Conservation (phyloP, 306 rosid genomes). For the Vicia sativa region DNA sequence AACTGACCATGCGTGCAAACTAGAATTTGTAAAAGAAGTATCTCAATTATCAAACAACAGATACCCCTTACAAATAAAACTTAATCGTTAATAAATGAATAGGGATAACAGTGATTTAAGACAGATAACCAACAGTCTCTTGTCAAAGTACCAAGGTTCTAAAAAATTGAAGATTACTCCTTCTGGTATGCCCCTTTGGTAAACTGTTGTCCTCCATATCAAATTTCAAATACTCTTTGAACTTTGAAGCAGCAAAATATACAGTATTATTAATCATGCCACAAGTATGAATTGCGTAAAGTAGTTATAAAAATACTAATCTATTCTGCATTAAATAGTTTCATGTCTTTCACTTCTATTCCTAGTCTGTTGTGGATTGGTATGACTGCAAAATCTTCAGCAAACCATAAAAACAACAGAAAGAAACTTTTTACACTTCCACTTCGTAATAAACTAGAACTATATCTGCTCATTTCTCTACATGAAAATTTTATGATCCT, state of each 20-base stretch:
- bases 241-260: constrained; percentile 11
- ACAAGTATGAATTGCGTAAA: background rate
- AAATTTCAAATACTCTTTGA: constrained; percentile 21
- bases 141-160: background rate
- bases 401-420: background rate
- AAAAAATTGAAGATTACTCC: background rate
- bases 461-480: background rate
- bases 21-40: constrained; percentile 19
- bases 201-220: constrained; percentile 1
- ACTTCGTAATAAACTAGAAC: background rate
- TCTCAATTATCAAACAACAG: constrained; percentile 9
- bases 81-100: constrained; percentile 13
- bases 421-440: background rate
- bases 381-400: constrained; percentile 11
- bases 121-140: constrained; percentile 4
- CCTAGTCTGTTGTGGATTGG: constrained; percentile 11
- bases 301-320: constrained; percentile 4
- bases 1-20: constrained; percentile 13
- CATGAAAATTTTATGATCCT: constrained; percentile 1
- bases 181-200: background rate
- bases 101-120: constrained; percentile 8
- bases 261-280: constrained; percentile 13
- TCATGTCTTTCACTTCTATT: constrained; percentile 12
- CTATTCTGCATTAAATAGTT: constrained; percentile 6
- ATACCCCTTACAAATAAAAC: constrained; percentile 5